Evolutionary conservation across 2,329 filamentous ascomycete species (phyloP).

Genomic region (Cryphonectria naterciae): DNA sequence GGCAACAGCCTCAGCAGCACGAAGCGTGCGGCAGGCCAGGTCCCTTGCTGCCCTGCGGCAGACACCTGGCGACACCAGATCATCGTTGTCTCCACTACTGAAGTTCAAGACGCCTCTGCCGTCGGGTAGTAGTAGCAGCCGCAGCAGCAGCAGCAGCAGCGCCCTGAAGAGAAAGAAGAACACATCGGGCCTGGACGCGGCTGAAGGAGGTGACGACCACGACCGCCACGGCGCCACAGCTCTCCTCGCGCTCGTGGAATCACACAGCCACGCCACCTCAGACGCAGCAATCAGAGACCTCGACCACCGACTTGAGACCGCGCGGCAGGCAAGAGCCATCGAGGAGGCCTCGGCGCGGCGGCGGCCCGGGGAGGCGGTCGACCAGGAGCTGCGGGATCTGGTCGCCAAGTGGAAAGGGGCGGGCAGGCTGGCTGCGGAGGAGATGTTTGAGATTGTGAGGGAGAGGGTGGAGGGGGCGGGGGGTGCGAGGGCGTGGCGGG

Average conservation of each 20-base stretch:
- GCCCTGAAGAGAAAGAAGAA: not conserved
- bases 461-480: slow-evolving; percentile 29
- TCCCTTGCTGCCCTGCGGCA: not conserved
- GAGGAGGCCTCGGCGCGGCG: slow-evolving; percentile 37
- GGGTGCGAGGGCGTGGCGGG: slow-evolving; percentile 24
- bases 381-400: slow-evolving; percentile 60
- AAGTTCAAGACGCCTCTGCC: not conserved
- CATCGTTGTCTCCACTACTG: not conserved
- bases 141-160: not conserved
- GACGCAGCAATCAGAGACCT: slow-evolving; percentile 31
- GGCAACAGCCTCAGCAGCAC: not conserved
- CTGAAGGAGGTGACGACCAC: not conserved
- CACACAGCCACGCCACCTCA: slow-evolving; percentile 11
- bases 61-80: not conserved
- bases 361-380: slow-evolving; percentile 36
- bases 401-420: slow-evolving; percentile 64
- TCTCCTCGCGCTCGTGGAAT: slow-evolving; percentile 27
- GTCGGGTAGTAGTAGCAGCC: not conserved
- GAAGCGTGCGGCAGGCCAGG: not conserved
- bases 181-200: not conserved
- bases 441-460: slow-evolving; percentile 31
- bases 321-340: slow-evolving; percentile 56
- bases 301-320: slow-evolving; percentile 38
- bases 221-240: slow-evolving; percentile 18
- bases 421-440: slow-evolving; percentile 65